These are phyloP conservation scores for Gyromitra esculenta DNA, from an alignment of 2,329 filamentous ascomycete genomes.

Conservation along the genomic window DNA sequence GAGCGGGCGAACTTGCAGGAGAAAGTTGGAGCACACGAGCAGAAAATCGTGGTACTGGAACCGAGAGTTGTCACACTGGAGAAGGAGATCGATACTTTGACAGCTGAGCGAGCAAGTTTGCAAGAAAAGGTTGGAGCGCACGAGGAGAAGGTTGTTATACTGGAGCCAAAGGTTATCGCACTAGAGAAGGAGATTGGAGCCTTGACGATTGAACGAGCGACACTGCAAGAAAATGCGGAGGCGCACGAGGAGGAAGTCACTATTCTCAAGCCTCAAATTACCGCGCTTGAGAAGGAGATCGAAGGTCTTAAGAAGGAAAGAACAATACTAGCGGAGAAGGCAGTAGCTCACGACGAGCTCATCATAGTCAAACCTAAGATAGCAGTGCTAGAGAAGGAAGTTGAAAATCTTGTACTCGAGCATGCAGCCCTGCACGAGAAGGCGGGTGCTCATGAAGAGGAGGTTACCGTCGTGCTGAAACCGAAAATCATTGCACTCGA, in stretches of 20 bases:
- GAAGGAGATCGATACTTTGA: slow-evolving; percentile 29
- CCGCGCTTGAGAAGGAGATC: slow-evolving; percentile 11
- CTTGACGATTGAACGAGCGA: slow-evolving; percentile 4
- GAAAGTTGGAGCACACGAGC: slow-evolving; percentile 1
- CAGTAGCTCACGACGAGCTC: slow-evolving; percentile 28
- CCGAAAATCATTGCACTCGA: slow-evolving; percentile 74
- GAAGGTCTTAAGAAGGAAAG: slow-evolving; percentile 12
- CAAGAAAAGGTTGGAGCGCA: slow-evolving; percentile 12
- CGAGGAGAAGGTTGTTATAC: slow-evolving; percentile 21
- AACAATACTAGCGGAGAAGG: slow-evolving; percentile 17
- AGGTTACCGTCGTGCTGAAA: slow-evolving; percentile 74
- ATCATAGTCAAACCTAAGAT: slow-evolving; percentile 29
- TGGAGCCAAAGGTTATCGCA: slow-evolving; percentile 19
- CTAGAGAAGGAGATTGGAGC: slow-evolving; percentile 24
- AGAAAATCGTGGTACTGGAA: slow-evolving; percentile 59
- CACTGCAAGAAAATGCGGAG: background rate
- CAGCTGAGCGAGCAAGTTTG: slow-evolving; percentile 5
- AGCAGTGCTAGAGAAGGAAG: slow-evolving; percentile 27
- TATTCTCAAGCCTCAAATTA: slow-evolving; percentile 6
- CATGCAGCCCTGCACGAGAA: slow-evolving; percentile 19
- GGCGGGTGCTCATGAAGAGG: slow-evolving; percentile 62
- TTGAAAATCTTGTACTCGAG: slow-evolving; percentile 4
- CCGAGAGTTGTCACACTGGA: slow-evolving; percentile 69
- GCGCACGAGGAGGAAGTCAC: slow-evolving; percentile 15
- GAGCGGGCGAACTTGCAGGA: slow-evolving; percentile 18